Evolutionary conservation across 345 rosid genomes (phyloP).

Genomic region (Theobroma cacao): DNA sequence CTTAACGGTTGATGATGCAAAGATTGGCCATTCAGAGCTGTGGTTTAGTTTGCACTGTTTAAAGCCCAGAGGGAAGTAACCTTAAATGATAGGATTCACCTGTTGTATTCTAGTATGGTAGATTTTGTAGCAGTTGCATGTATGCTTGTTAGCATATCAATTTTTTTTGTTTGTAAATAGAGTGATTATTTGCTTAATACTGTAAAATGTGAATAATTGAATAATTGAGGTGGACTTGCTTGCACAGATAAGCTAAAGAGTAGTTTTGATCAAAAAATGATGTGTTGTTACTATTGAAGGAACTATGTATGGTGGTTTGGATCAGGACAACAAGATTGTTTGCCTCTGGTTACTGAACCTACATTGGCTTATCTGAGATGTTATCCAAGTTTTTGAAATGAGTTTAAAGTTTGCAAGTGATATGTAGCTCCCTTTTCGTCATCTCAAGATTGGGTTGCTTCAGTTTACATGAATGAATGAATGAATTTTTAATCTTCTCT

Average conservation of each 20-base stretch:
- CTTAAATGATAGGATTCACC: not conserved
- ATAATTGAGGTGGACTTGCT: too few relatives aligned
- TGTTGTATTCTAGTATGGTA: not conserved
- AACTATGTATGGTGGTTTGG: not conserved
- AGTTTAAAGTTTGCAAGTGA: not conserved
- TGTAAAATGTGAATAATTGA: not conserved
- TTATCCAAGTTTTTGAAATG: not conserved
- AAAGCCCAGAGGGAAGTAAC: not conserved
- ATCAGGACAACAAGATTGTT: not conserved
- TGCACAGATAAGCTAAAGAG: not conserved
- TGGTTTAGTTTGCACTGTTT: not conserved
- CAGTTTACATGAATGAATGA: not conserved
- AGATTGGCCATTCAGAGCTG: not conserved
- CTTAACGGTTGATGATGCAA: not conserved
- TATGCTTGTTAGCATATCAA: not conserved
- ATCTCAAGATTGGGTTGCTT: not conserved
- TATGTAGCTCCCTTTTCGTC: not conserved
- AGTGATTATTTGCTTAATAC: not conserved
- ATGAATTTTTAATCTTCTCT: not conserved
- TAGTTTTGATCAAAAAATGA: not conserved
- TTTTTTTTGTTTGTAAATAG: not conserved
- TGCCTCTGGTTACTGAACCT: conserved; percentile 1
- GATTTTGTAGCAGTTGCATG: not conserved
- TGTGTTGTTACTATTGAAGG: not conserved
- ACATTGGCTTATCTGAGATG: not conserved